These are phyloP conservation scores for Musa itinerans DNA, from an alignment of 176 grass and related monocot genomes.

Conservation along the genomic window DNA sequence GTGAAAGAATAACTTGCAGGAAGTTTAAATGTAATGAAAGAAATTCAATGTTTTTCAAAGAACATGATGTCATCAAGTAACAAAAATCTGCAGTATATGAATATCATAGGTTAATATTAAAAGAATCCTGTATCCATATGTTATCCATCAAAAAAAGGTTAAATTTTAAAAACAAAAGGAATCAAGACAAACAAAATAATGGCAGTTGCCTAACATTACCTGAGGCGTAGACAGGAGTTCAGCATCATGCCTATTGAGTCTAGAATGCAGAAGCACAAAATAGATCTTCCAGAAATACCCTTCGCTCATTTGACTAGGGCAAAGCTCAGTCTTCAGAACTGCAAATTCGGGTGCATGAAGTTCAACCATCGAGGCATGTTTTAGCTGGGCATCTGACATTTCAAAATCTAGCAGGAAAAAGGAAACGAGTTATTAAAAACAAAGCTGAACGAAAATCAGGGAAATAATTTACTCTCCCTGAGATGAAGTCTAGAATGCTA, in stretches of 20 bases:
- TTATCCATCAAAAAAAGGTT: neutral
- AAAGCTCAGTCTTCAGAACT: conserved; percentile 38
- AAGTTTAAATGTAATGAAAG: too few species aligned
- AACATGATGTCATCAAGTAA: neutral
- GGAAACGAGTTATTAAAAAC: neutral
- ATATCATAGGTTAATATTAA: neutral
- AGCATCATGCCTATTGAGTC: conserved; percentile 48
- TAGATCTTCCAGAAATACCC: conserved; percentile 81
- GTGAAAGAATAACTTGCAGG: too few species aligned
- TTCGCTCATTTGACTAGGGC: conserved; percentile 71
- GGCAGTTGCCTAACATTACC: conserved; percentile 20
- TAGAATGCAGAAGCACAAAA: conserved; percentile 72
- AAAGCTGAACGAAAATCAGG: neutral
- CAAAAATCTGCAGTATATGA: neutral
- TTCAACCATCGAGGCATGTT: conserved; percentile 45
- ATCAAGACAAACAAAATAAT: neutral
- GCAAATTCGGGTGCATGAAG: conserved; percentile 42
- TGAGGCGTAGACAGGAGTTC: conserved; percentile 58
- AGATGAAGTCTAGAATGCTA: too few species aligned
- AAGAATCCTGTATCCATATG: neutral
- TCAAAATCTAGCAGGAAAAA: conserved; percentile 50
- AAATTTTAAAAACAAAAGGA: neutral
- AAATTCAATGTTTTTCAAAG: too few species aligned
- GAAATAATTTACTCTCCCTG: neutral
- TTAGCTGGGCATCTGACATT: conserved; percentile 49